A percentile compares a stretch with the other conserved stretches of the same genome.
Conservation (phyloP, 1,284 basidiomycete species). For the Rhodotorula sp. region DNA sequence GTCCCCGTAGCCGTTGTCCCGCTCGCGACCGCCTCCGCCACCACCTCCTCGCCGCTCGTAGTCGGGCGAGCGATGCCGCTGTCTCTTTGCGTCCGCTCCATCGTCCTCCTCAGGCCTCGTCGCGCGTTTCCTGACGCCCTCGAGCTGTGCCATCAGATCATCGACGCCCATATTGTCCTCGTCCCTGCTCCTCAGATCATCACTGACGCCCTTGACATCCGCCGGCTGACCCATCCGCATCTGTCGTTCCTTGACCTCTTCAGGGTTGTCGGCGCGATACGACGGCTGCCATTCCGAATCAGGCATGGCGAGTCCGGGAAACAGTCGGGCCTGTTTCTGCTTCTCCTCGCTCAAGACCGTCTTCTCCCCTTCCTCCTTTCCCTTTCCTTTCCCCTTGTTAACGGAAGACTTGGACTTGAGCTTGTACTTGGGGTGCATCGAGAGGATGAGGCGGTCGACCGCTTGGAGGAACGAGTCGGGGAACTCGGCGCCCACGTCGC, state of each 20-base stretch:
- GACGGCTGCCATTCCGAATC: constrained; percentile 61
- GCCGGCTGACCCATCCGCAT: constrained; percentile 17
- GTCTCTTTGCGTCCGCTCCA: constrained; percentile 37
- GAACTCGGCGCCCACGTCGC: constrained; percentile 79
- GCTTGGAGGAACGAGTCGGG: constrained; percentile 86
- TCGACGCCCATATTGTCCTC: constrained; percentile 35
- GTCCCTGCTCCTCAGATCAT: constrained; percentile 51
- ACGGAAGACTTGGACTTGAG: constrained; percentile 56
- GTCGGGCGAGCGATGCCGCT: constrained; percentile 33
- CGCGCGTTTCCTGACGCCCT: constrained; percentile 57
- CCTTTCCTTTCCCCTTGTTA: constrained; percentile 50
- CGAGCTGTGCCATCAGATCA: constrained; percentile 52
- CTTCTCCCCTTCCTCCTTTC: constrained; percentile 53
- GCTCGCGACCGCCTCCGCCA: constrained; percentile 50
- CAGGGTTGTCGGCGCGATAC: constrained; percentile 33
- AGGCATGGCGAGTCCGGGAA: constrained; percentile 85
- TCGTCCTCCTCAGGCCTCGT: constrained; percentile 31
- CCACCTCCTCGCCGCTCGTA: constrained; percentile 39
- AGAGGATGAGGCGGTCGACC: constrained; percentile 89
- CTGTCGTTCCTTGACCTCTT: constrained; percentile 17
- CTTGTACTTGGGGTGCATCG: constrained; percentile 95
- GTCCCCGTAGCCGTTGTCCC: constrained; percentile 47
- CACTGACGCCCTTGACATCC: constrained; percentile 52
- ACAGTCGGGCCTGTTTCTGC: constrained; percentile 77
- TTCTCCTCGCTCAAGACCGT: constrained; percentile 55